A percentile compares a stretch with the other conserved stretches of the same genome.
Evolutionary conservation across 2,329 filamentous ascomycete species (phyloP).

Genomic region (Acrodontium crateriforme): DNA sequence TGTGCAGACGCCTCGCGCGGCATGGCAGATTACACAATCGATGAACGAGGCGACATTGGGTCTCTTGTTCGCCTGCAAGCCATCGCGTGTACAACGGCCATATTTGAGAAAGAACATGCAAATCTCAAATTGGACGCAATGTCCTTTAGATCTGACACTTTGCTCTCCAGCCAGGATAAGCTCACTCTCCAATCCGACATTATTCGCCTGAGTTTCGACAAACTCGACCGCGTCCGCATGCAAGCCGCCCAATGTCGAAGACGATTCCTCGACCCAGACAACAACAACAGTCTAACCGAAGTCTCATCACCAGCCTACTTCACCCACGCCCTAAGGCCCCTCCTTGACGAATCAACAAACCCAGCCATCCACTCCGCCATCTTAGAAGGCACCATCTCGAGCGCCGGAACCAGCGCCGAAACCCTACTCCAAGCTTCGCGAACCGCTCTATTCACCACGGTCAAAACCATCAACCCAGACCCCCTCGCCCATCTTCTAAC

Average conservation of each 20-base stretch:
- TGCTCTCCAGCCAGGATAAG: too few species aligned
- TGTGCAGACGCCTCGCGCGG: slow-evolving; percentile 24
- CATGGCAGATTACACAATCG: slow-evolving; percentile 82
- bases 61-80: slow-evolving; percentile 74
- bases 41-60: slow-evolving; percentile 77
- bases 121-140: neutral
- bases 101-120: slow-evolving; percentile 1
- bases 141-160: too few species aligned
- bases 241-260: slow-evolving; percentile 41
- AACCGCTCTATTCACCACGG: slow-evolving; percentile 42
- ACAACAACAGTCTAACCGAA: slow-evolving; percentile 9
- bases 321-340: slow-evolving; percentile 7
- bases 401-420: slow-evolving; percentile 66
- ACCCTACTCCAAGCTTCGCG: slow-evolving; percentile 57
- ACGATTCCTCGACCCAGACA: slow-evolving; percentile 2
- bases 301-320: slow-evolving; percentile 16
- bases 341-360: slow-evolving; percentile 1
- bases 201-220: slow-evolving; percentile 68
- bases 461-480: slow-evolving; percentile 10
- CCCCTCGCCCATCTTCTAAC: slow-evolving; percentile 10
- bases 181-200: slow-evolving; percentile 10
- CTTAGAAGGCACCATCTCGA: slow-evolving; percentile 55
- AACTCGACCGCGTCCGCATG: slow-evolving; percentile 71
- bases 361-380: slow-evolving; percentile 31
- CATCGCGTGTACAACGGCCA: slow-evolving; percentile 43